These are phyloP conservation scores for Bacidia gigantensis DNA, from an alignment of 495 filamentous ascomycete species.

Conservation along the genomic window DNA sequence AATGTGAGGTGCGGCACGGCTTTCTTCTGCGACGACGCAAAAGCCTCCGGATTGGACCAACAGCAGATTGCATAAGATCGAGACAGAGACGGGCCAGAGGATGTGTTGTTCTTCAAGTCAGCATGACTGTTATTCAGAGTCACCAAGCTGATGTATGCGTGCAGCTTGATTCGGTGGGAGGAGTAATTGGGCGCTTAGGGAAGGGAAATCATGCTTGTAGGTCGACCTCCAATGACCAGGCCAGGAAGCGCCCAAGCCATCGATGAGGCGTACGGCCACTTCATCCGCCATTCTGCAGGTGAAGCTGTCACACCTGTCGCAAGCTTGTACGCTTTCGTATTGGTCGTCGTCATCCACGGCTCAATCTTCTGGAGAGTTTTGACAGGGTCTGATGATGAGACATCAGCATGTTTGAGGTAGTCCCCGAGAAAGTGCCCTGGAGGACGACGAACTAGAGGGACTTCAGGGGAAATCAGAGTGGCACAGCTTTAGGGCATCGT, in stretches of 20 bases:
- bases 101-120: neutral
- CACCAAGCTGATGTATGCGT: neutral
- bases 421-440: neutral
- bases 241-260: neutral
- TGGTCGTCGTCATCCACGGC: neutral
- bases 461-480: neutral
- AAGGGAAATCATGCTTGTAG: neutral
- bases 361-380: neutral
- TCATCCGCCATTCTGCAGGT: neutral
- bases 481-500: neutral
- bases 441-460: neutral
- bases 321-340: neutral
- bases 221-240: neutral
- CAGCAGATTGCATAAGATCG: neutral
- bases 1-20: neutral
- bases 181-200: neutral
- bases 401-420: constrained; percentile 2
- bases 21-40: neutral
- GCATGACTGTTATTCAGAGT: neutral
- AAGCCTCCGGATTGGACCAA: neutral
- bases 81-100: neutral
- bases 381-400: neutral
- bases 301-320: neutral
- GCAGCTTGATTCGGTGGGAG: neutral
- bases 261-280: neutral